Conservation (phyloP, 345 rosid species). For the Pugionium cornutum region DNA sequence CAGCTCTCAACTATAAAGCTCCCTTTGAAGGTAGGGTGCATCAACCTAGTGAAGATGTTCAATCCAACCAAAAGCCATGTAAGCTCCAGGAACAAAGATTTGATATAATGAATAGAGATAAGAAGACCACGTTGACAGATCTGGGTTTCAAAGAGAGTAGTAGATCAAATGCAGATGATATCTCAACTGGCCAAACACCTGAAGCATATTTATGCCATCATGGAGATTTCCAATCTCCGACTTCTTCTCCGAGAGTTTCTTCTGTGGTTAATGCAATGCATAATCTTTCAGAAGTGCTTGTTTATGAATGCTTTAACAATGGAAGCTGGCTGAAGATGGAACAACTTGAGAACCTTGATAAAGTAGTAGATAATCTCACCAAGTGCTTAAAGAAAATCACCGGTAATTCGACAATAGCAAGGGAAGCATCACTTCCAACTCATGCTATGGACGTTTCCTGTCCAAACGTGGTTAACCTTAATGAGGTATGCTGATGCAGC, state of each 20-base stretch:
- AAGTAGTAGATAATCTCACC: conserved; percentile 58
- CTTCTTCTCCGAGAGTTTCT: conserved; percentile 48
- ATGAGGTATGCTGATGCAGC: conserved; percentile 49
- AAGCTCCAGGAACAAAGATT: conserved; percentile 17
- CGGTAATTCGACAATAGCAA: conserved; percentile 33
- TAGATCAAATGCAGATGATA: conserved; percentile 31
- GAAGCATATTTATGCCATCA: conserved; percentile 29
- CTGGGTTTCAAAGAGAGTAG: conserved; percentile 19
- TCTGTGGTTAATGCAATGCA: conserved; percentile 56
- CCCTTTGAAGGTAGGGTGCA: conserved; percentile 15
- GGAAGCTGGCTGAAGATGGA: conserved; percentile 54
- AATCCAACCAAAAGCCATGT: conserved; percentile 19
- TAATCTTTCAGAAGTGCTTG: conserved; percentile 73
- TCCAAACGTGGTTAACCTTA: conserved; percentile 37
- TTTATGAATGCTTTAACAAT: conserved; percentile 56
- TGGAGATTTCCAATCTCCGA: conserved; percentile 32
- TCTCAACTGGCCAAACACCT: conserved; percentile 35
- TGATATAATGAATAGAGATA: conserved; percentile 25
- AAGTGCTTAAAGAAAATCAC: conserved; percentile 49
- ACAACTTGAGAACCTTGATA: conserved; percentile 57
- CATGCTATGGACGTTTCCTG: conserved; percentile 26
- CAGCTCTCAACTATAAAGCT: conserved; percentile 12
- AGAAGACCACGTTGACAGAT: conserved; percentile 23
- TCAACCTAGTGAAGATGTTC: conserved; percentile 36
- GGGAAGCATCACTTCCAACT: conserved; percentile 39